Evolutionary conservation across 106 monocot species (phyloP).

Genomic region (Vanilla planifolia): DNA sequence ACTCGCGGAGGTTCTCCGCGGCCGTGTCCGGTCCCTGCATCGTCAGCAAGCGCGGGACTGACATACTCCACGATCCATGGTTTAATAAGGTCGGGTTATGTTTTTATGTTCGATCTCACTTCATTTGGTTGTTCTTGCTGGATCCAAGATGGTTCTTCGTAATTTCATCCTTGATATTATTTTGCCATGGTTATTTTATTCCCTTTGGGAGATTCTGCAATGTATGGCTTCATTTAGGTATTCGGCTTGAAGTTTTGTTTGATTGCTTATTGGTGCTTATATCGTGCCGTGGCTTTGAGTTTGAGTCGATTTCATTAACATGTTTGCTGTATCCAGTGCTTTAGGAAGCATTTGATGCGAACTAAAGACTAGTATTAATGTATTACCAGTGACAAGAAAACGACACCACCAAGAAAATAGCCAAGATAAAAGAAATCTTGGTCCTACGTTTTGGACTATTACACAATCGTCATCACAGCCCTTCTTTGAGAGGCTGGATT

Average conservation of each 20-base stretch:
- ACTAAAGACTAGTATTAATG: too few relatives aligned
- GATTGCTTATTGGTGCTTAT: background rate
- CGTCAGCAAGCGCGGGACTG: constrained; percentile 94
- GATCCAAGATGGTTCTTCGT: background rate
- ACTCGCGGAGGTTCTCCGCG: constrained; percentile 45
- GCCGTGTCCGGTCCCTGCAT: constrained; percentile 79
- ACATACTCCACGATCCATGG: constrained; percentile 98
- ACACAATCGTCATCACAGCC: too few relatives aligned
- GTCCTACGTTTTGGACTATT: too few relatives aligned
- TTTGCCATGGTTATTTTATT: background rate
- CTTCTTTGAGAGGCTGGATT: too few relatives aligned
- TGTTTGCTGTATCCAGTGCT: too few relatives aligned
- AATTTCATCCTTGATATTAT: background rate
- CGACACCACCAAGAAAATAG: too few relatives aligned
- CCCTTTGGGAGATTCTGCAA: background rate
- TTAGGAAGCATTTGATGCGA: too few relatives aligned
- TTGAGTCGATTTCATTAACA: too few relatives aligned
- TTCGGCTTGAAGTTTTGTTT: background rate
- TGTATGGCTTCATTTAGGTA: background rate
- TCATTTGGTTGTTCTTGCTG: background rate
- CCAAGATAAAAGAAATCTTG: too few relatives aligned
- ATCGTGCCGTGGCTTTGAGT: too few relatives aligned
- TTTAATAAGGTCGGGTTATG: constrained; percentile 70
- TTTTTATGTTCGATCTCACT: background rate
- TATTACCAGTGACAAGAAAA: too few relatives aligned